phyloP scores from a whole-genome alignment of 1,284 basidiomycete genomes.

The Leucoagaricus sp. region DNA sequence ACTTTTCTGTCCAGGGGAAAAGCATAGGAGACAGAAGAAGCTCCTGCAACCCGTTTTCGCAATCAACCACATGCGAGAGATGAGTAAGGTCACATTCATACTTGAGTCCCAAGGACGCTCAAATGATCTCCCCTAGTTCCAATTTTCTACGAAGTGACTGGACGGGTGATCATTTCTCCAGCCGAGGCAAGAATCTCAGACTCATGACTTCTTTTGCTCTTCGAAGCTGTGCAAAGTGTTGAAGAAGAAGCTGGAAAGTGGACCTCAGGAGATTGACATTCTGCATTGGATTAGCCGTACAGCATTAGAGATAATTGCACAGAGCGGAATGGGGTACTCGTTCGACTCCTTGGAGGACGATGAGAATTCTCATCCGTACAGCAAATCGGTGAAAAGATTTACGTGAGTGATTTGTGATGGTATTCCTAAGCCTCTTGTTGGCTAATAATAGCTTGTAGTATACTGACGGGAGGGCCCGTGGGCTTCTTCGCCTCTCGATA shows the following conservation, averaged over 20 bases:
- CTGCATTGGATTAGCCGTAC: conserved; percentile 31
- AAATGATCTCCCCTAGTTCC: conserved; percentile 23
- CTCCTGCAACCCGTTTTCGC: conserved; percentile 37
- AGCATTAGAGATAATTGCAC: conserved; percentile 32
- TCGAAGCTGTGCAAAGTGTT: conserved; percentile 24
- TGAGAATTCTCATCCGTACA: conserved; percentile 24
- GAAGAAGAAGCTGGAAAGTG: conserved; percentile 21
- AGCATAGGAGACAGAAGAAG: conserved; percentile 11
- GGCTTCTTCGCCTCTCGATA: not conserved
- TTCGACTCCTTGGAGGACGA: conserved; percentile 31
- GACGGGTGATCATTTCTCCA: conserved; percentile 22
- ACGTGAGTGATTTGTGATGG: conserved; percentile 14
- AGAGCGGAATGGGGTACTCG: conserved; percentile 32
- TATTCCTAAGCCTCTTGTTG: too few species aligned
- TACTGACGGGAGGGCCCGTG: not conserved
- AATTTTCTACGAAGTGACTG: conserved; percentile 30
- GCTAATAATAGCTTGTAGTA: not conserved
- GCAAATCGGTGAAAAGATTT: conserved; percentile 24
- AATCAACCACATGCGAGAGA: conserved; percentile 31
- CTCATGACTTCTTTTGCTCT: not conserved
- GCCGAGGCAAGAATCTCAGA: too few species aligned
- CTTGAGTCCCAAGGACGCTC: too few species aligned
- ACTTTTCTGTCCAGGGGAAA: conserved; percentile 26
- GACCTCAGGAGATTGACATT: conserved; percentile 31
- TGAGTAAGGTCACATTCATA: conserved; percentile 17